These are phyloP conservation scores for Hylodesmum podocarpum DNA, from an alignment of 306 rosid genomes.

Conservation along the genomic window DNA sequence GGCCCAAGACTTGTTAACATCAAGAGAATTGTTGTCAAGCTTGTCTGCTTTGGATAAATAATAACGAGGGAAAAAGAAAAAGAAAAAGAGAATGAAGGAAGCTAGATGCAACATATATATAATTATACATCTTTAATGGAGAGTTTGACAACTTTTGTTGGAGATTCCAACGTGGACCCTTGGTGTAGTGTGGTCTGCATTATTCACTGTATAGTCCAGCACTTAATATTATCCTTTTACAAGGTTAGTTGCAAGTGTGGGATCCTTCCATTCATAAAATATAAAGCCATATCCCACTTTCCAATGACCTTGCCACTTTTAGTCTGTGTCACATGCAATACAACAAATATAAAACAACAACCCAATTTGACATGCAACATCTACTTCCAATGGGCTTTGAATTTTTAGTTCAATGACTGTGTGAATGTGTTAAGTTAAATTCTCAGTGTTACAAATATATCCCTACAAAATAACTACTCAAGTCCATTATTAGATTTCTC, in stretches of 20 bases:
- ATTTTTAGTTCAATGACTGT: neutral
- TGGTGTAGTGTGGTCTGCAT: conserved; percentile 32
- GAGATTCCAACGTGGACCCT: conserved; percentile 16
- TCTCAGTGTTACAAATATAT: too few relatives aligned
- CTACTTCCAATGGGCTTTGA: neutral
- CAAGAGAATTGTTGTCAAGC: neutral
- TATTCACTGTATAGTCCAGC: conserved; percentile 37
- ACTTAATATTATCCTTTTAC: neutral
- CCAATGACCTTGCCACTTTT: neutral
- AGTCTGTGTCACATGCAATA: neutral
- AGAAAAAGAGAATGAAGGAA: neutral
- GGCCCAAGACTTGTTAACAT: neutral
- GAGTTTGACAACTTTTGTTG: neutral
- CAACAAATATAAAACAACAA: conserved; percentile 24
- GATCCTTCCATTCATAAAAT: neutral
- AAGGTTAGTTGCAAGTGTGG: conserved; percentile 22
- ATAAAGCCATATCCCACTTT: conserved; percentile 19
- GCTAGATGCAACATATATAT: neutral
- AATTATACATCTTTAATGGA: neutral
- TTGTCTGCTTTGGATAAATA: neutral
- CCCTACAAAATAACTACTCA: neutral
- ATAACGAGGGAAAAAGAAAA: neutral
- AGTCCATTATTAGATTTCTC: neutral
- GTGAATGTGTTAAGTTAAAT: neutral
- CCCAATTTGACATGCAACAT: neutral